These are phyloP conservation scores for Suhomyces guaymorum DNA, from an alignment of 1,139 yeast species.

Conservation along the genomic window DNA sequence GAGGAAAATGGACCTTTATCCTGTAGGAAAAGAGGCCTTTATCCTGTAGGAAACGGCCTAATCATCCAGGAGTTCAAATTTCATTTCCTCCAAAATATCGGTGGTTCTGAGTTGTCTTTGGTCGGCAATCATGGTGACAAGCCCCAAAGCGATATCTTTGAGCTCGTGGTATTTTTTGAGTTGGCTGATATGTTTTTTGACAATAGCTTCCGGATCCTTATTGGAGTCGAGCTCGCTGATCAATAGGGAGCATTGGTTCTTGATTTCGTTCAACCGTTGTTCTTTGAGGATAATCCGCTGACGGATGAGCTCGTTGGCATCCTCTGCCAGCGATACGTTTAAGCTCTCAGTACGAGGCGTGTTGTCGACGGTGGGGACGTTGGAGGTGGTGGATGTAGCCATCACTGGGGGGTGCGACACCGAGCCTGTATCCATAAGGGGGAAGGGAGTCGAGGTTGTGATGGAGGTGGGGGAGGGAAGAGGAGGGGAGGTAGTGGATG, in stretches of 20 bases:
- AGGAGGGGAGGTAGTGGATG: constrained; percentile 5
- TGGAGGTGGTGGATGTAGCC: constrained; percentile 2
- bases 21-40: too few species aligned
- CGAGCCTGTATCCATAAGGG: constrained; percentile 5
- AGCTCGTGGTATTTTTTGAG: constrained; percentile 50
- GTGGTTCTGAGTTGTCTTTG: constrained; percentile 43
- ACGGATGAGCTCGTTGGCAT: constrained; percentile 12
- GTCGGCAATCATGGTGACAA: constrained; percentile 53
- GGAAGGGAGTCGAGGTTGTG: constrained; percentile 6
- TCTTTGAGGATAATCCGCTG: constrained; percentile 20
- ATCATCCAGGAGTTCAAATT: constrained; percentile 22
- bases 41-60: too few species aligned
- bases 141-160: constrained; percentile 50
- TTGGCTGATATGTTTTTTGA: constrained; percentile 44
- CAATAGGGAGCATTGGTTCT: constrained; percentile 36
- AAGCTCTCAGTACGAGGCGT: constrained; percentile 12
- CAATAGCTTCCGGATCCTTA: constrained; percentile 28
- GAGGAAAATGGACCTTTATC: too few species aligned
- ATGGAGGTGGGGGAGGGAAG: constrained; percentile 9
- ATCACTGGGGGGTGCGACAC: constrained; percentile 4
- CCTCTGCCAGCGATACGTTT: constrained; percentile 5
- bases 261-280: constrained; percentile 34
- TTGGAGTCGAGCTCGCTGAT: constrained; percentile 35
- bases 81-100: constrained; percentile 43
- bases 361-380: constrained; percentile 12